These are phyloP conservation scores for Hysterium pulicare DNA, from an alignment of 2,329 filamentous ascomycete species.

Conservation along the genomic window DNA sequence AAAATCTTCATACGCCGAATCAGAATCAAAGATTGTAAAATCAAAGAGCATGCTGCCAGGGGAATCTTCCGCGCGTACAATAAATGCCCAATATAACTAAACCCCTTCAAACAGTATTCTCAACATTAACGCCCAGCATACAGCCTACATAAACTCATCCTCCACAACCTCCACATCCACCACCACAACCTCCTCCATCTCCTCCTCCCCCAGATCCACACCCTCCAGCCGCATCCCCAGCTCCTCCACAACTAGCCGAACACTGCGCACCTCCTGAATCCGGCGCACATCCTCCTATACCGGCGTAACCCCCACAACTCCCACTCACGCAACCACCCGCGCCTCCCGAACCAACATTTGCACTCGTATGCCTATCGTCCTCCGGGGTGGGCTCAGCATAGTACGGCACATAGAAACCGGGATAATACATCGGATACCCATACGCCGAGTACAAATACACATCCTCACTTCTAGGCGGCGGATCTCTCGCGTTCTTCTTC, in stretches of 20 bases:
- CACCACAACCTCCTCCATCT: slow-evolving; percentile 46
- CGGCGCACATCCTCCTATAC: slow-evolving; percentile 19
- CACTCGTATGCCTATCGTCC: slow-evolving; percentile 41
- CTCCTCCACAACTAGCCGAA: slow-evolving; percentile 19
- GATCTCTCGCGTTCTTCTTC: slow-evolving; percentile 34
- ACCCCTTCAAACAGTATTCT: too few relatives aligned
- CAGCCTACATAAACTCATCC: too few relatives aligned
- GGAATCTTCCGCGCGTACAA: too few relatives aligned
- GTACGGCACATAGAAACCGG: slow-evolving; percentile 48
- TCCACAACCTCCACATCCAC: slow-evolving; percentile 38
- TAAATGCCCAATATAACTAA: too few relatives aligned
- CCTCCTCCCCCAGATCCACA: slow-evolving; percentile 44
- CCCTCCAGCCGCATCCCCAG: slow-evolving; percentile 36
- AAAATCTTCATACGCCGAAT: too few relatives aligned
- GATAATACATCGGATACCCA: slow-evolving; percentile 44
- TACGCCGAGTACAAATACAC: slow-evolving; percentile 34
- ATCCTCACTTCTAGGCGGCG: slow-evolving; percentile 30
- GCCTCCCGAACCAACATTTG: slow-evolving; percentile 38
- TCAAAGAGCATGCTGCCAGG: too few relatives aligned
- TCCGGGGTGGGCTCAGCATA: slow-evolving; percentile 41
- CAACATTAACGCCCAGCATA: too few relatives aligned
- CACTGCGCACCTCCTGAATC: slow-evolving; percentile 24
- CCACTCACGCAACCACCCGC: slow-evolving; percentile 48
- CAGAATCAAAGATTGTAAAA: too few relatives aligned
- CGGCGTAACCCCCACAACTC: slow-evolving; percentile 46